Conservation (phyloP, 192 early-diverging fungal species). For the Rhizophagus prolifer region DNA sequence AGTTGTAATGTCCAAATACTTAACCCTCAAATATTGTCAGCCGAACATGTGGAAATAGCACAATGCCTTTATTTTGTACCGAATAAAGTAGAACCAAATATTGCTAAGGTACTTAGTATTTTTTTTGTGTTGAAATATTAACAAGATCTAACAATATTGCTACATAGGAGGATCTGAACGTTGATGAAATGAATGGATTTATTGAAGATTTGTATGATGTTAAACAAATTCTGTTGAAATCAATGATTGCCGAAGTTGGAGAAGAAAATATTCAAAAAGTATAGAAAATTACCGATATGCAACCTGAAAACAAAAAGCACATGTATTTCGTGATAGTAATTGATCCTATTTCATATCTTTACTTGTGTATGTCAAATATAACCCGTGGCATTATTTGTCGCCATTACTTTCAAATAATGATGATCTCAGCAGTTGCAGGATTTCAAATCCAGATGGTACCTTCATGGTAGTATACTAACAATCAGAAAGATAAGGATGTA, state of each 20-base stretch:
- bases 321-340: constrained; percentile 11
- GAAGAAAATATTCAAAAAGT: constrained; percentile 13
- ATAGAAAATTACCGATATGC: constrained; percentile 5
- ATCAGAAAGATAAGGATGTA: constrained; percentile 1
- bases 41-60: no score
- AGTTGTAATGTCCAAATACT: neutral
- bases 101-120: no score
- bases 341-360: constrained; percentile 22
- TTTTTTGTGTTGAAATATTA: no score
- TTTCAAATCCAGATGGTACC: constrained; percentile 20
- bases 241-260: constrained; percentile 10
- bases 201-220: no score
- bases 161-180: neutral
- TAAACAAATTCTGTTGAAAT: constrained; percentile 21
- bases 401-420: constrained; percentile 9
- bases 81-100: no score
- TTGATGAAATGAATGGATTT: neutral
- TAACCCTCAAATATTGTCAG: neutral
- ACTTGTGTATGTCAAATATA: constrained; percentile 8
- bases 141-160: no score
- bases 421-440: neutral
- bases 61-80: no score
- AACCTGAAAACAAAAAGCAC: neutral
- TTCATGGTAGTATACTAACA: constrained; percentile 1
- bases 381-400: neutral